Conservation (phyloP, 2,329 filamentous ascomycete species). For the Uncinocarpus reesii region DNA sequence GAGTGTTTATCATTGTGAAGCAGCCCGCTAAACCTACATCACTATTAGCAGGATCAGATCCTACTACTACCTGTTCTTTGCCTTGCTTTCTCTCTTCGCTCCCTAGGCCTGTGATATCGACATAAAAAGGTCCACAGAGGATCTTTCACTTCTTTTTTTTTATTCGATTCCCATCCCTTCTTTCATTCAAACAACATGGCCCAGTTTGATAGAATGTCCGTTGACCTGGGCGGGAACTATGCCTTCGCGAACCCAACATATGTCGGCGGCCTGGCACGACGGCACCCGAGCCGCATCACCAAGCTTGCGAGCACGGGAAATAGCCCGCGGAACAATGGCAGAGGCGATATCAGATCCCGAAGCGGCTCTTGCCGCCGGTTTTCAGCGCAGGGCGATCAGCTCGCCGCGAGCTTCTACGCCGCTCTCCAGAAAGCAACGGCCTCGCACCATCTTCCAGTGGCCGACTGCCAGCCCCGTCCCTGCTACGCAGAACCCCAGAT, state of each 20-base stretch:
- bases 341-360: slow-evolving; percentile 33
- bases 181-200: slow-evolving; percentile 5
- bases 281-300: slow-evolving; percentile 46
- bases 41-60: not conserved
- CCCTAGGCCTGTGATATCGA: no score
- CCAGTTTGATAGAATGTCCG: slow-evolving; percentile 1
- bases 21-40: slow-evolving; percentile 2
- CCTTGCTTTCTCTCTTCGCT: not conserved
- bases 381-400: slow-evolving; percentile 5
- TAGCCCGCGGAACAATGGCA: slow-evolving; percentile 47
- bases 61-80: not conserved
- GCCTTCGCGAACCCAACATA: not conserved
- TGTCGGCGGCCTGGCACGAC: not conserved
- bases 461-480: not conserved
- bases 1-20: not conserved
- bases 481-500: not conserved
- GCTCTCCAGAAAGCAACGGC: slow-evolving; percentile 9
- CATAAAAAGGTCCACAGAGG: no score
- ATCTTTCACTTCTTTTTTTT: not conserved
- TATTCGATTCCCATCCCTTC: not conserved
- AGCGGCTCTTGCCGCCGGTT: not conserved
- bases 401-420: slow-evolving; percentile 8
- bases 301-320: slow-evolving; percentile 60
- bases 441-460: not conserved
- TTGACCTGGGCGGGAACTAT: not conserved